Conservation (phyloP, 352 stramenopile genomes). For the Phytophthora constricta region DNA sequence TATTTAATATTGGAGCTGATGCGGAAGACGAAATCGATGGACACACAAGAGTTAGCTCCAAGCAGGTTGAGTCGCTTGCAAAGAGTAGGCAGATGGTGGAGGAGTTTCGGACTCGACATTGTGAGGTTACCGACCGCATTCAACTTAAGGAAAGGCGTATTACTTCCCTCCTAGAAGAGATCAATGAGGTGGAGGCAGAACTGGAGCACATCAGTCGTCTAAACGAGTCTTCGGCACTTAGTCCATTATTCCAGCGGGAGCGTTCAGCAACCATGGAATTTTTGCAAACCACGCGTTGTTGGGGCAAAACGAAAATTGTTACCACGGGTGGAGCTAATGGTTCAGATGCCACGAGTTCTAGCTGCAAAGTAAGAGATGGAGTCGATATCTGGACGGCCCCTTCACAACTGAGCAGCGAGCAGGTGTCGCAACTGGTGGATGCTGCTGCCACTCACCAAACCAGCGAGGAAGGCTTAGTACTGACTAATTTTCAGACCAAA, state of each 20-base stretch:
- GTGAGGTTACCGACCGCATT: constrained; percentile 58
- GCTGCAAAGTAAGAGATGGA: constrained; percentile 3
- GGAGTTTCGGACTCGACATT: constrained; percentile 48
- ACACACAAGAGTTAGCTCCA: constrained; percentile 10
- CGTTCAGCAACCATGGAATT: constrained; percentile 41
- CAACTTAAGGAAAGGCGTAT: constrained; percentile 58
- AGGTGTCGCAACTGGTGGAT: neutral
- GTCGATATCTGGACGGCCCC: neutral
- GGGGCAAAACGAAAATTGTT: neutral
- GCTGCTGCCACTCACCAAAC: constrained; percentile 1
- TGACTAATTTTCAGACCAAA: constrained; percentile 52
- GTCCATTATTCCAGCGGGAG: constrained; percentile 35
- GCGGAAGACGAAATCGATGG: constrained; percentile 14
- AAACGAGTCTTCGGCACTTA: constrained; percentile 26
- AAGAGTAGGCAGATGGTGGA: constrained; percentile 52
- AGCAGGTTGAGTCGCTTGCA: constrained; percentile 38
- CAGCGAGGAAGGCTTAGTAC: constrained; percentile 4
- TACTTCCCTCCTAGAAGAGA: constrained; percentile 55
- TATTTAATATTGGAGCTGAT: neutral
- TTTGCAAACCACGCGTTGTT: constrained; percentile 18
- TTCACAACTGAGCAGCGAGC: constrained; percentile 3
- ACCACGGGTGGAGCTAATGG: neutral
- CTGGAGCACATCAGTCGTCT: constrained; percentile 57
- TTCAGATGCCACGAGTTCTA: neutral
- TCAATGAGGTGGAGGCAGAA: constrained; percentile 69